These are phyloP conservation scores for Cryptococcus depauperatus DNA, from an alignment of 1,284 basidiomycete species.

Conservation along the genomic window DNA sequence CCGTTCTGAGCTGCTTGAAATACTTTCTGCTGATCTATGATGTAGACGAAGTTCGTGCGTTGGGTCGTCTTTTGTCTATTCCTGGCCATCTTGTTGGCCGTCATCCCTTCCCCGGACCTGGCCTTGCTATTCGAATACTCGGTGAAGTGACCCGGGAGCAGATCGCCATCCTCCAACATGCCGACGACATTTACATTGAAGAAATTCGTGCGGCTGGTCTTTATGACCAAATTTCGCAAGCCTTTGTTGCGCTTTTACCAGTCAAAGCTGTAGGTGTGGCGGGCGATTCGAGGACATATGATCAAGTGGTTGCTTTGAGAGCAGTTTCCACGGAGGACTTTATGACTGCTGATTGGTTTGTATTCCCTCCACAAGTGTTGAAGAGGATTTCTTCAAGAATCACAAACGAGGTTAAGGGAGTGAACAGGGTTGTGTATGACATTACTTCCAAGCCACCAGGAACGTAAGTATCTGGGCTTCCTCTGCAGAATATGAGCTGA, in stretches of 20 bases:
- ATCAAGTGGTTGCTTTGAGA: slow-evolving; percentile 86
- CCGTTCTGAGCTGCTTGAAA: slow-evolving; percentile 16
- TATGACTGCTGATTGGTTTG: slow-evolving; percentile 97
- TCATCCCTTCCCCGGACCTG: slow-evolving; percentile 99
- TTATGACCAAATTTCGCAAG: slow-evolving; percentile 93
- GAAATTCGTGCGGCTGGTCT: slow-evolving; percentile 88
- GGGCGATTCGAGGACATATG: slow-evolving; percentile 94
- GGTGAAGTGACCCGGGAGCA: slow-evolving; percentile 90
- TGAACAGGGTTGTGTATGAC: slow-evolving; percentile 92
- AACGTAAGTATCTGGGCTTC: slow-evolving; percentile 45
- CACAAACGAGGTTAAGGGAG: slow-evolving; percentile 86
- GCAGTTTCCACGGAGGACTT: slow-evolving; percentile 92
- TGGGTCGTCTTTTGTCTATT: slow-evolving; percentile 84
- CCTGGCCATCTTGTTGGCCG: slow-evolving; percentile 88
- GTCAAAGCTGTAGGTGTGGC: slow-evolving; percentile 96
- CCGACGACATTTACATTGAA: slow-evolving; percentile 95
- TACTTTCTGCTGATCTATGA: neutral
- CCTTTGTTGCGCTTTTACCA: slow-evolving; percentile 93
- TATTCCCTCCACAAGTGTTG: slow-evolving; percentile 87
- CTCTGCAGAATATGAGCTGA: neutral
- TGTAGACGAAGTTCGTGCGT: slow-evolving; percentile 86
- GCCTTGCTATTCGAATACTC: slow-evolving; percentile 96
- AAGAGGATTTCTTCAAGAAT: slow-evolving; percentile 91
- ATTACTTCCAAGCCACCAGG: slow-evolving; percentile 97
- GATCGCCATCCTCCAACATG: slow-evolving; percentile 87